Percentiles rank a stretch among this genome's conserved stretches.
Conservation (phyloP, 2,329 filamentous ascomycete species). For the Fusarium haematococcum region DNA sequence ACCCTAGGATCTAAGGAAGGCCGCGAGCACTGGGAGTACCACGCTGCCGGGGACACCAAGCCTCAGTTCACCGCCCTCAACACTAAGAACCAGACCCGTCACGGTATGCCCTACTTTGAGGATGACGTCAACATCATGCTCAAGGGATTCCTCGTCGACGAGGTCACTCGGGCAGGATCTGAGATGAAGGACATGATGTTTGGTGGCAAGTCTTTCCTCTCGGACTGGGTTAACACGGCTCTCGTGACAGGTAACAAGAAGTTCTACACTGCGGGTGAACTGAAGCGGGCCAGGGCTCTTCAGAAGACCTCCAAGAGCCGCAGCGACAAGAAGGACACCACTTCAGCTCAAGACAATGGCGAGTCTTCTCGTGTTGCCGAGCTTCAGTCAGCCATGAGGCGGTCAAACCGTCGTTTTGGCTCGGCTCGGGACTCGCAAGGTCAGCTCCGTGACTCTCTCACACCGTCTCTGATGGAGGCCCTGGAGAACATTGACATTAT, state of each 20-base stretch:
- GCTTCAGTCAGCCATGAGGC: constrained; percentile 1
- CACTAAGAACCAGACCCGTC: constrained; percentile 8
- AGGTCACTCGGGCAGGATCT: neutral
- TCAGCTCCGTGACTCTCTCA: constrained; percentile 6
- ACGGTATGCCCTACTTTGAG: constrained; percentile 9
- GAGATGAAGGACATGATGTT: constrained; percentile 14
- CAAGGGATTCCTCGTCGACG: constrained; percentile 12
- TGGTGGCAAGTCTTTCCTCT: constrained; percentile 4
- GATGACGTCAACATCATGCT: constrained; percentile 14
- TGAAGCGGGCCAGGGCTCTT: constrained; percentile 4
- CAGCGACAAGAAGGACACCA: neutral
- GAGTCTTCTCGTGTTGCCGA: constrained; percentile 6
- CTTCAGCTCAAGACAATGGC: neutral
- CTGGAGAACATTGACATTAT: neutral
- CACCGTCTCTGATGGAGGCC: constrained; percentile 8
- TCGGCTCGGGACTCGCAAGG: neutral
- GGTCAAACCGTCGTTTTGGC: neutral
- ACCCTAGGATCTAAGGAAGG: constrained; percentile 12
- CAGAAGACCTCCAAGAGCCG: constrained; percentile 4
- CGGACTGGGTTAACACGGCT: constrained; percentile 8
- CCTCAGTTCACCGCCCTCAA: constrained; percentile 5
- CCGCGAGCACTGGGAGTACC: constrained; percentile 12
- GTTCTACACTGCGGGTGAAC: constrained; percentile 5
- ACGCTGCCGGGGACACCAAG: constrained; percentile 6
- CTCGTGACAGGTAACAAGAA: constrained; percentile 10